Evolutionary conservation across 768 basidiomycete genomes (phyloP).

Genomic region (Thelephora aurantiotincta): DNA sequence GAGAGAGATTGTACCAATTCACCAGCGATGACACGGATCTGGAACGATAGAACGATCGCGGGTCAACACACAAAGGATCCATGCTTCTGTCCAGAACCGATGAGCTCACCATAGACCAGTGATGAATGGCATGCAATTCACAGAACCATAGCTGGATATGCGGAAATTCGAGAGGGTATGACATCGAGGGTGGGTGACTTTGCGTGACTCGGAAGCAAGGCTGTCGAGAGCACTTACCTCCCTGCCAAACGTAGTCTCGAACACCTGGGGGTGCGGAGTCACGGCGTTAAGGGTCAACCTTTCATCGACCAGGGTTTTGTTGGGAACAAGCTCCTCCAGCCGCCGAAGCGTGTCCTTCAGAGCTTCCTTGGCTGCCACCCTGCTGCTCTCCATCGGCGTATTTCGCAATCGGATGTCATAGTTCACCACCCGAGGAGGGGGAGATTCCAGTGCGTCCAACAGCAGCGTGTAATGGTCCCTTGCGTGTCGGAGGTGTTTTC

Average conservation of each 20-base stretch:
- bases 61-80: not conserved
- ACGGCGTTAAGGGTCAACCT: conserved; percentile 66
- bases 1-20: conserved; percentile 43
- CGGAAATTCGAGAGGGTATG: conserved; percentile 3
- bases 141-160: conserved; percentile 64
- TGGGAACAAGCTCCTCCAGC: conserved; percentile 39
- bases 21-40: conserved; percentile 76
- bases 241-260: conserved; percentile 70
- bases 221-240: conserved; percentile 33
- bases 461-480: conserved; percentile 71
- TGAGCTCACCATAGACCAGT: conserved; percentile 71
- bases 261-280: conserved; percentile 62
- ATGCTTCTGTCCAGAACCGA: not conserved
- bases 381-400: conserved; percentile 71
- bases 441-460: conserved; percentile 33
- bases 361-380: conserved; percentile 41
- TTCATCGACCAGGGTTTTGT: conserved; percentile 29
- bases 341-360: conserved; percentile 39
- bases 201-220: not conserved
- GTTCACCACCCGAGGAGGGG: conserved; percentile 39
- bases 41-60: conserved; percentile 3
- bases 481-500: conserved; percentile 79
- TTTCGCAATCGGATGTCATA: conserved; percentile 69
- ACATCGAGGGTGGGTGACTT: not conserved
- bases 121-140: conserved; percentile 77